phyloP scores from a whole-genome alignment of 768 basidiomycete species.

The Hemileccinum impolitum region DNA sequence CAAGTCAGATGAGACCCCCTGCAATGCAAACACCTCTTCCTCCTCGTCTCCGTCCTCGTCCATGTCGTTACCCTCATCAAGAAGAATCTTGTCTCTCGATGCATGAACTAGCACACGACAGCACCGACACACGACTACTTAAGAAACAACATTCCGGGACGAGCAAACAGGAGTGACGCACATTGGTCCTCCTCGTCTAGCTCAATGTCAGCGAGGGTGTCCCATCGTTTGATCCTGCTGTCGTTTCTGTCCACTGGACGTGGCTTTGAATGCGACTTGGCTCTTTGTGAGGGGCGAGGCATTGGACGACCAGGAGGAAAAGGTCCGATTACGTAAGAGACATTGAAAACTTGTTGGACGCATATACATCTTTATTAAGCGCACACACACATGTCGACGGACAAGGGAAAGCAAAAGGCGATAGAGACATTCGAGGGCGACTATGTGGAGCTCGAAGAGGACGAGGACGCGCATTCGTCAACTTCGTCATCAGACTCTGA shows the following conservation, averaged over 20 bases:
- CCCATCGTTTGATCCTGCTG: conserved; percentile 61
- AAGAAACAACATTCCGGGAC: background rate
- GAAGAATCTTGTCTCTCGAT: conserved; percentile 70
- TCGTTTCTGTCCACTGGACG: conserved; percentile 51
- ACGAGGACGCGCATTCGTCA: conserved; percentile 1
- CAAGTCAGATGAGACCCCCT: conserved; percentile 44
- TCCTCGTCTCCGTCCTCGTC: conserved; percentile 60
- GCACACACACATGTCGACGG: background rate
- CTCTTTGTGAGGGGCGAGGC: conserved; percentile 43
- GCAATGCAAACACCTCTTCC: conserved; percentile 70
- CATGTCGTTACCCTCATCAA: conserved; percentile 55
- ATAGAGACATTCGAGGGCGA: background rate
- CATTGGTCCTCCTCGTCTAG: conserved; percentile 79
- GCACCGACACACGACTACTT: background rate
- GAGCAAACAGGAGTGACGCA: conserved; percentile 34
- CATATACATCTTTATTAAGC: conserved; percentile 7
- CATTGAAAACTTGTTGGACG: background rate
- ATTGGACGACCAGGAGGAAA: conserved; percentile 26
- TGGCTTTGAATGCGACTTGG: conserved; percentile 34
- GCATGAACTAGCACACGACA: conserved; percentile 53
- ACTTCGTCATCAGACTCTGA: conserved; percentile 5
- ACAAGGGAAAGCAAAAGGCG: conserved; percentile 4
- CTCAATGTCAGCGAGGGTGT: conserved; percentile 63
- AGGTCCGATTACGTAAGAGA: conserved; percentile 18
- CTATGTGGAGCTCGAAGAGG: conserved; percentile 1